A percentile compares a stretch with the other conserved stretches of the same genome.
These are phyloP conservation scores for Linum usitatissimum DNA, from an alignment of 345 rosid genomes.

Conservation along the genomic window DNA sequence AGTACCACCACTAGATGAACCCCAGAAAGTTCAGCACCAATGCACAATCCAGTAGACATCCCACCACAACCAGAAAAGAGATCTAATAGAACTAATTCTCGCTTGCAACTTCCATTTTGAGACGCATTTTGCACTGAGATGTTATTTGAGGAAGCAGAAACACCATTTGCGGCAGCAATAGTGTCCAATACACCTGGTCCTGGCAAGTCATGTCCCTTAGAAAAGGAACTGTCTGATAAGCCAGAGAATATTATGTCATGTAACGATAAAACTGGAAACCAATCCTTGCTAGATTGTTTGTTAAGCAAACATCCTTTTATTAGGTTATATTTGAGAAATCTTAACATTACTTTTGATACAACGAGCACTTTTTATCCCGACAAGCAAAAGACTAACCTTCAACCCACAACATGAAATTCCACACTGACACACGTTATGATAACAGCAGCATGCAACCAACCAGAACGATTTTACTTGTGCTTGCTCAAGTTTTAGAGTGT, in stretches of 20 bases:
- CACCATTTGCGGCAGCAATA: conserved; percentile 11
- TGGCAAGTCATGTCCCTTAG: conserved; percentile 15
- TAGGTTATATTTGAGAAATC: no score
- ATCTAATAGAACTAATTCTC: conserved; percentile 54
- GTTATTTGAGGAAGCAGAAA: conserved; percentile 13
- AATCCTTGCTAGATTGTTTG: neutral
- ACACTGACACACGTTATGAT: no score
- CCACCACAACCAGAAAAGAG: conserved; percentile 96
- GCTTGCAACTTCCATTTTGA: conserved; percentile 23
- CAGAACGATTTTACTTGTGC: no score
- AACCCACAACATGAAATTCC: no score
- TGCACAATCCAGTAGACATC: conserved; percentile 87
- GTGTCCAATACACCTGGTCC: conserved; percentile 16
- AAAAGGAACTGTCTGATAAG: conserved; percentile 28
- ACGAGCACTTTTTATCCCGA: no score
- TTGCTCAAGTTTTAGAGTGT: no score
- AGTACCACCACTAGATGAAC: conserved; percentile 69
- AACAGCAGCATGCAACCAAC: no score
- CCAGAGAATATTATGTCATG: conserved; percentile 2
- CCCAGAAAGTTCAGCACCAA: conserved; percentile 70
- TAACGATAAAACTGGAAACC: no score
- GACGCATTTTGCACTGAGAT: conserved; percentile 19
- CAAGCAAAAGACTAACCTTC: no score
- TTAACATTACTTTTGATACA: no score
- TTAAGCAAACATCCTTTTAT: no score